Conservation (phyloP, 208 protist genomes). For the Leishmania martiniquensis region DNA sequence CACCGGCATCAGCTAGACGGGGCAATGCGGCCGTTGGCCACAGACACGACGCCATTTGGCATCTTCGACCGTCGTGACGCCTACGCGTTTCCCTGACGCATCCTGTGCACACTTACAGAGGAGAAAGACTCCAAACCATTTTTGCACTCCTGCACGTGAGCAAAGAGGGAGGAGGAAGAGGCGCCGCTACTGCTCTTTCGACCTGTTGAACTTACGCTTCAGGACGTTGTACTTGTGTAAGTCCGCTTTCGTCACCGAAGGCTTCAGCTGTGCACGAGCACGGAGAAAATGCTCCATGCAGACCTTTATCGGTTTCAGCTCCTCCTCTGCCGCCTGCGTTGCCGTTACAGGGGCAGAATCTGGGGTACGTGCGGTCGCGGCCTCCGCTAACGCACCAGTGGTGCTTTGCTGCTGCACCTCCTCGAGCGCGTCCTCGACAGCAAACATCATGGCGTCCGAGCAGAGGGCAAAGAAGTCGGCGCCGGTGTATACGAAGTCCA, state of each 20-base stretch:
- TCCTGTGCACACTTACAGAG: background rate
- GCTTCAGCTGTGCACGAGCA: slow-evolving; percentile 76
- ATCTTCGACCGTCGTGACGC: background rate
- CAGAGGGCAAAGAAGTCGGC: slow-evolving; percentile 96
- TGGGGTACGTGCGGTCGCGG: background rate
- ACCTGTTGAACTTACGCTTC: slow-evolving; percentile 61
- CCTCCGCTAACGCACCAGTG: background rate
- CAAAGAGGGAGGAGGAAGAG: background rate
- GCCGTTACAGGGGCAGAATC: background rate
- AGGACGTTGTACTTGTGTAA: slow-evolving; percentile 76
- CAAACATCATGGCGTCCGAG: slow-evolving; percentile 95
- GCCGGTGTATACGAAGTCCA: slow-evolving; percentile 91
- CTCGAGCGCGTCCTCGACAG: slow-evolving; percentile 89
- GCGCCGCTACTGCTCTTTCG: background rate
- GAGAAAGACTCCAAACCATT: too few species aligned
- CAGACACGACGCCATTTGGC: background rate
- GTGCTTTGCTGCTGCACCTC: slow-evolving; percentile 19
- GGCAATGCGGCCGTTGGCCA: background rate
- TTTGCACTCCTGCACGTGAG: background rate
- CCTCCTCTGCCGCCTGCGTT: background rate
- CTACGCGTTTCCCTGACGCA: background rate
- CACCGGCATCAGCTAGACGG: background rate
- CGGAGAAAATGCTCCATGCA: slow-evolving; percentile 80
- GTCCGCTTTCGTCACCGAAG: slow-evolving; percentile 82
- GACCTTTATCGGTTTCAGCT: slow-evolving; percentile 39